Conservation (phyloP, 805 yeast species). For the Candida wancherniae region DNA sequence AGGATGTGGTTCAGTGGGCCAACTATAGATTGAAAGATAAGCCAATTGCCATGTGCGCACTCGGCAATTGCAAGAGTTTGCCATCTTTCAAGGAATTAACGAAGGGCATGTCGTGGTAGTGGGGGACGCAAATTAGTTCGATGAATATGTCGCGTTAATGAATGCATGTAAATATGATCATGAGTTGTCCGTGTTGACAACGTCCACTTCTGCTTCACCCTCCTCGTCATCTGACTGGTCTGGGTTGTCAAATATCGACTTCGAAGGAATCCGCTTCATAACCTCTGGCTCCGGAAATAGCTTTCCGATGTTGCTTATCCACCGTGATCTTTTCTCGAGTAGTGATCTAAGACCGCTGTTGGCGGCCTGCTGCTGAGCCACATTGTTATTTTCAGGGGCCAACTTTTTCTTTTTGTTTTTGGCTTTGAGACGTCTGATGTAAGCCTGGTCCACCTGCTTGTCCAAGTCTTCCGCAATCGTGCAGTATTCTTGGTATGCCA, state of each 20-base stretch:
- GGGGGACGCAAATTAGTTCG: not conserved
- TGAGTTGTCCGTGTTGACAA: conserved; percentile 14
- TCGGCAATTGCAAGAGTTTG: conserved; percentile 72
- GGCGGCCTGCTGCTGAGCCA: conserved; percentile 61
- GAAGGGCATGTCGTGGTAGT: conserved; percentile 28
- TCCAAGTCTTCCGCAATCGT: conserved; percentile 90
- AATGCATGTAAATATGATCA: conserved; percentile 1
- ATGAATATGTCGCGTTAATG: conserved; percentile 1
- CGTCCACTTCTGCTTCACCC: conserved; percentile 28
- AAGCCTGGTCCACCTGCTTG: conserved; percentile 94
- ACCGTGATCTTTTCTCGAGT: conserved; percentile 78
- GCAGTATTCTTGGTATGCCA: conserved; percentile 92
- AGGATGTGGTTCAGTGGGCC: conserved; percentile 86
- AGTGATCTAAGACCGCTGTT: conserved; percentile 74
- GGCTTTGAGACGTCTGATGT: conserved; percentile 72
- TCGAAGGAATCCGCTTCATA: conserved; percentile 73
- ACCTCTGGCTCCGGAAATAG: conserved; percentile 62
- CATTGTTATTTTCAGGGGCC: conserved; percentile 18
- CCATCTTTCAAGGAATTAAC: conserved; percentile 62
- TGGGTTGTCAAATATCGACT: conserved; percentile 47
- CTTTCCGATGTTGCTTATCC: conserved; percentile 89
- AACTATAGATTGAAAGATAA: conserved; percentile 69
- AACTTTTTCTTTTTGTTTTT: conserved; percentile 61
- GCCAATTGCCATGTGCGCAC: conserved; percentile 86
- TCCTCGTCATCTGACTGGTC: conserved; percentile 31